Conservation (phyloP, 1,139 yeast species). For the Sugiyamaella castrensis region DNA sequence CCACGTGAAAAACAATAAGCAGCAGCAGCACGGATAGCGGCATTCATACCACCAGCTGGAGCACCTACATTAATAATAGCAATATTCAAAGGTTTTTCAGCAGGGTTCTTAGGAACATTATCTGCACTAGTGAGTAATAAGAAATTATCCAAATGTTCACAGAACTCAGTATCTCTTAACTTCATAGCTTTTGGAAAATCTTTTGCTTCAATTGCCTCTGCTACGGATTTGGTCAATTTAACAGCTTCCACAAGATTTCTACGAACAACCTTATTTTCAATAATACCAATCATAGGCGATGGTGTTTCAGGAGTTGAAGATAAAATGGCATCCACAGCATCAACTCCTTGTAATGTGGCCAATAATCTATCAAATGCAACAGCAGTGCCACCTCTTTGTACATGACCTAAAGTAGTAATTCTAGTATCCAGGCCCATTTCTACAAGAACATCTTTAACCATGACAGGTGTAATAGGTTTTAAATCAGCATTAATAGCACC, state of each 20-base stretch:
- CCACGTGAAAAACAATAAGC: slow-evolving; percentile 88
- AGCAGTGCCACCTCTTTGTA: slow-evolving; percentile 98
- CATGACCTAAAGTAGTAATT: slow-evolving; percentile 93
- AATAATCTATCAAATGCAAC: slow-evolving; percentile 88
- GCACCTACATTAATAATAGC: slow-evolving; percentile 94
- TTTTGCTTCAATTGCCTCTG: slow-evolving; percentile 72
- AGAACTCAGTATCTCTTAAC: slow-evolving; percentile 81
- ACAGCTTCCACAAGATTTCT: slow-evolving; percentile 88
- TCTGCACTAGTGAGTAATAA: slow-evolving; percentile 68
- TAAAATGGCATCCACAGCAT: slow-evolving; percentile 90
- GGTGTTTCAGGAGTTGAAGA: slow-evolving; percentile 88
- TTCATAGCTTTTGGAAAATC: slow-evolving; percentile 85
- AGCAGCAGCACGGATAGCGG: slow-evolving; percentile 89
- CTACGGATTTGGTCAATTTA: slow-evolving; percentile 76
- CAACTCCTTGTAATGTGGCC: slow-evolving; percentile 96
- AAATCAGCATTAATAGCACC: slow-evolving; percentile 89
- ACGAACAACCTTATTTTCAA: slow-evolving; percentile 82
- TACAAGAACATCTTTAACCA: slow-evolving; percentile 76
- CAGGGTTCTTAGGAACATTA: slow-evolving; percentile 43
- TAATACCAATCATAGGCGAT: slow-evolving; percentile 90
- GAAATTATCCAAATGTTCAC: slow-evolving; percentile 72
- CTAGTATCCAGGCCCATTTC: slow-evolving; percentile 88
- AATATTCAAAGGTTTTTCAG: slow-evolving; percentile 52
- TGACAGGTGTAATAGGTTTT: slow-evolving; percentile 73
- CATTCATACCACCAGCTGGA: slow-evolving; percentile 94